These are phyloP conservation scores for Pseudogymnoascus sp. DNA, from an alignment of 2,329 filamentous ascomycete species.

Conservation along the genomic window DNA sequence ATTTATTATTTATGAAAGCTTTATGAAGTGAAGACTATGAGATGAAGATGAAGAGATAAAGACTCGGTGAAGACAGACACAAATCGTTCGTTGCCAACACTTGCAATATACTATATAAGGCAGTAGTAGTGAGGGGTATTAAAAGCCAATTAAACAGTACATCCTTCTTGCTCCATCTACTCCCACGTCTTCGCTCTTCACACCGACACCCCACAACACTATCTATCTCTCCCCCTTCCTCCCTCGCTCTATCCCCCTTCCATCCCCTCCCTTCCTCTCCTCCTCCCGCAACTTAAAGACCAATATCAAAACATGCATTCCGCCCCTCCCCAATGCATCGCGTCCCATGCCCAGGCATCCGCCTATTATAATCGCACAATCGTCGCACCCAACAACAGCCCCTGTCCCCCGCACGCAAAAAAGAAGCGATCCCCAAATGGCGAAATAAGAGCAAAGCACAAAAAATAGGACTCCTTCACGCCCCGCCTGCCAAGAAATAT, in stretches of 20 bases:
- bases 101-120: conserved; percentile 9
- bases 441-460: conserved; percentile 3
- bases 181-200: not conserved
- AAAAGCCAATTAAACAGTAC: conserved; percentile 8
- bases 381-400: not conserved
- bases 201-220: not conserved
- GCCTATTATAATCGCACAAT: conserved; percentile 8
- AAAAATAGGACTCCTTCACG: conserved; percentile 8
- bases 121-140: conserved; percentile 7
- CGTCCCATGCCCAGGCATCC: conserved; percentile 4
- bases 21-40: not conserved
- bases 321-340: conserved; percentile 5
- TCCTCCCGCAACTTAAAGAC: not conserved
- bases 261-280: not conserved
- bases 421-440: not conserved
- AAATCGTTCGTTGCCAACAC: not conserved
- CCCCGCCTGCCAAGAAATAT: conserved; percentile 8
- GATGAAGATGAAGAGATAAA: not conserved
- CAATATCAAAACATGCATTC: conserved; percentile 7
- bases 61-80: not conserved
- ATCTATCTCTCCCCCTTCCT: not conserved
- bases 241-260: not conserved
- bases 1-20: not conserved
- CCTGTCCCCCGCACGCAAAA: not conserved
- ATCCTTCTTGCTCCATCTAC: conserved; percentile 3